A percentile compares a stretch with the other conserved stretches of the same genome.
These are phyloP conservation scores for Arachnomyces sp. DNA, from an alignment of 2,329 filamentous ascomycete genomes.

Conservation along the genomic window DNA sequence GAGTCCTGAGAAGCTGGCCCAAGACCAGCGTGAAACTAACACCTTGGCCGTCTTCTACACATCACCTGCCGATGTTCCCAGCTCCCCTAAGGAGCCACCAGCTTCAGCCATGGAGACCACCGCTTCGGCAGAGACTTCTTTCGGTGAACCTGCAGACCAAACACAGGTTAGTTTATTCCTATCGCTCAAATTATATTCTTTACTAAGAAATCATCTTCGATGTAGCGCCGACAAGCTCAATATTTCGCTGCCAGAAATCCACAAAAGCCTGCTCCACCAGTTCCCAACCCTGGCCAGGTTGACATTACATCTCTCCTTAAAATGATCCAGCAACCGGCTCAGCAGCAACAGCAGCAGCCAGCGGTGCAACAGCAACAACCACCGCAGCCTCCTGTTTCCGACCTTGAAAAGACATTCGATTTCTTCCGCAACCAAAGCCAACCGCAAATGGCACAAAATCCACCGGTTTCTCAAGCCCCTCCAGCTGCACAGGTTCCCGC, in stretches of 20 bases:
- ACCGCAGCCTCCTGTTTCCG: slow-evolving; percentile 19
- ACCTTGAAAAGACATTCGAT: slow-evolving; percentile 30
- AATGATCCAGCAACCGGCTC: slow-evolving; percentile 28
- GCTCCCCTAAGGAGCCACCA: slow-evolving; percentile 40
- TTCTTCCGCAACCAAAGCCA: slow-evolving; percentile 28
- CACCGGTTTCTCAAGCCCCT: slow-evolving; percentile 21
- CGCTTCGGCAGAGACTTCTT: slow-evolving; percentile 26
- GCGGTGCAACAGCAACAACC: slow-evolving; percentile 11
- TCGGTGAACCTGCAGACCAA: slow-evolving; percentile 36
- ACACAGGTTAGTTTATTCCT: slow-evolving; percentile 27
- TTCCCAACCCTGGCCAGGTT: slow-evolving; percentile 17
- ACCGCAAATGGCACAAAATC: slow-evolving; percentile 13
- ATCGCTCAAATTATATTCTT: neutral
- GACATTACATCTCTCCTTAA: slow-evolving; percentile 36
- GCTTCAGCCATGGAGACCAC: slow-evolving; percentile 22
- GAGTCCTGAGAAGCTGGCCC: slow-evolving; percentile 35
- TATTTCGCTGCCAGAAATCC: slow-evolving; percentile 31
- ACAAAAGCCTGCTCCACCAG: slow-evolving; percentile 14
- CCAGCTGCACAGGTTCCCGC: slow-evolving; percentile 17
- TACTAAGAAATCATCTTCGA: slow-evolving; percentile 9
- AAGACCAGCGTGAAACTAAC: slow-evolving; percentile 39
- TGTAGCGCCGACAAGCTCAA: slow-evolving; percentile 32
- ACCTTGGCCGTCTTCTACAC: slow-evolving; percentile 43
- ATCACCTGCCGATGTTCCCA: slow-evolving; percentile 37
- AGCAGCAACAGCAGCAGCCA: slow-evolving; percentile 23